Conservation (phyloP, 306 rosid species). For the Arachis stenosperma region DNA sequence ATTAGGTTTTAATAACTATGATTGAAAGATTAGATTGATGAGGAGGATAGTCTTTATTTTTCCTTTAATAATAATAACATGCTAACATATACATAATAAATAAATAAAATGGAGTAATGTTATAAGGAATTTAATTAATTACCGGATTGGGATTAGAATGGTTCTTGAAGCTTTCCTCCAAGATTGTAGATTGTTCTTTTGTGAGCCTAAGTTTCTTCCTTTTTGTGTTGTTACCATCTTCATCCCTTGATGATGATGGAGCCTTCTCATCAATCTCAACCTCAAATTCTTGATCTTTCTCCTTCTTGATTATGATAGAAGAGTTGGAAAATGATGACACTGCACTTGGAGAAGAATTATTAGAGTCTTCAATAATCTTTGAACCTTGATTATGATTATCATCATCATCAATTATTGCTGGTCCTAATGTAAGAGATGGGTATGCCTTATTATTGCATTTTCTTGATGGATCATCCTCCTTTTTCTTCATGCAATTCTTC, state of each 20-base stretch:
- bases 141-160: constrained; percentile 79
- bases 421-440: constrained; percentile 71
- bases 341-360: constrained; percentile 51
- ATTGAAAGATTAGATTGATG: not conserved
- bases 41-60: no score
- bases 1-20: no score
- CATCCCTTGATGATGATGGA: constrained; percentile 41
- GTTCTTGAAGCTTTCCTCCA: constrained; percentile 63
- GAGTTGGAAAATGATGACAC: constrained; percentile 79
- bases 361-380: constrained; percentile 40
- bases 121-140: no score
- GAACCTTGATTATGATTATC: constrained; percentile 13
- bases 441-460: constrained; percentile 35
- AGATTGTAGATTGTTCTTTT: constrained; percentile 70
- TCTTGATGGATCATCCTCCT: constrained; percentile 45
- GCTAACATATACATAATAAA: no score
- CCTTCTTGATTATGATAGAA: constrained; percentile 64
- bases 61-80: no score
- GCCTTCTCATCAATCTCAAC: constrained; percentile 38
- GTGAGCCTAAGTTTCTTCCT: constrained; percentile 92
- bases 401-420: constrained; percentile 35
- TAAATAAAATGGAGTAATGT: not conserved
- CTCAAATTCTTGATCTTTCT: constrained; percentile 57
- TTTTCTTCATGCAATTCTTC: constrained; percentile 21
- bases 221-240: constrained; percentile 50